A percentile compares a stretch with the other conserved stretches of the same genome.
These are phyloP conservation scores for Plasmopara viticola DNA, from an alignment of 352 stramenopile species.

Conservation along the genomic window DNA sequence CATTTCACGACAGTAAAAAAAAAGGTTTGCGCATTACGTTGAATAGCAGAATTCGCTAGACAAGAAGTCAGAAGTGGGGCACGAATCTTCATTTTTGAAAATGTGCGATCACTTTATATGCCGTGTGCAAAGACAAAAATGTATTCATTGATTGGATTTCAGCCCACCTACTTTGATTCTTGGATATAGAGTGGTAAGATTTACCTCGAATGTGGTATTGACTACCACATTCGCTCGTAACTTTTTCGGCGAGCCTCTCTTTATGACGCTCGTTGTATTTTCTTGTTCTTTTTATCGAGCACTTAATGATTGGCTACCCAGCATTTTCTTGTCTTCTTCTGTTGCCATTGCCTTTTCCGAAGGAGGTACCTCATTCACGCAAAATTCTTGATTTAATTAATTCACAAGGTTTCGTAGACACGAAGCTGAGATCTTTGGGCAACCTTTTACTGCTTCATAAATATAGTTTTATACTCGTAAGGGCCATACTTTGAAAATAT, in stretches of 20 bases:
- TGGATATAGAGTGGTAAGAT: neutral
- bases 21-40: too few species aligned
- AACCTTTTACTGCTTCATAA: neutral
- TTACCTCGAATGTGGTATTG: neutral
- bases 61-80: too few species aligned
- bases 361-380: neutral
- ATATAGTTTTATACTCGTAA: neutral
- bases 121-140: too few species aligned
- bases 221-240: neutral
- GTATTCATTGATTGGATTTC: too few species aligned
- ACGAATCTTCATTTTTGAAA: too few species aligned
- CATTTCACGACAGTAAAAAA: too few species aligned
- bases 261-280: conserved; percentile 1
- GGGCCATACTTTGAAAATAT: conserved; percentile 1
- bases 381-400: neutral
- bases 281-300: neutral
- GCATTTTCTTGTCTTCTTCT: neutral
- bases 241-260: neutral
- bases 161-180: neutral
- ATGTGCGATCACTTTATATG: too few species aligned
- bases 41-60: too few species aligned
- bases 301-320: neutral
- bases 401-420: neutral
- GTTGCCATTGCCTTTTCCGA: neutral
- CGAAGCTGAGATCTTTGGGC: neutral